phyloP scores from a whole-genome alignment of 768 basidiomycete genomes.

The Lentinus brumalis region DNA sequence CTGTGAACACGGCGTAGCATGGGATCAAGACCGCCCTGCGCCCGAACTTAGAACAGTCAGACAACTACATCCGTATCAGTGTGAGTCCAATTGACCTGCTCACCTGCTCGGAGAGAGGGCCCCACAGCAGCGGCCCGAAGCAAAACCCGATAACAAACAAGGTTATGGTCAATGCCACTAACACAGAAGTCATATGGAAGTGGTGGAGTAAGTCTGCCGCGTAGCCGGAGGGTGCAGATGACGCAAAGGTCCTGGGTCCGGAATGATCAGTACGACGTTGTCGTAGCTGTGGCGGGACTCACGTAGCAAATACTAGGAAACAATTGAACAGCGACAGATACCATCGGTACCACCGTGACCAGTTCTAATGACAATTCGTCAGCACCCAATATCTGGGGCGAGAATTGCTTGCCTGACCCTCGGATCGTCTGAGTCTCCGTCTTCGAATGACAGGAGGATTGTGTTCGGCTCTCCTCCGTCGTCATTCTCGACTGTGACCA shows the following conservation, averaged over 20 bases:
- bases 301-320: conserved; percentile 5
- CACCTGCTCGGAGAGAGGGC: conserved; percentile 43
- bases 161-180: conserved; percentile 44
- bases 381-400: no score
- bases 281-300: not conserved
- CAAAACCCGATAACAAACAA: conserved; percentile 47
- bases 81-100: not conserved
- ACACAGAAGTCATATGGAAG: conserved; percentile 50
- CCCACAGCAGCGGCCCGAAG: conserved; percentile 58
- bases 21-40: conserved; percentile 59
- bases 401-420: no score
- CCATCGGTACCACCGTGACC: no score
- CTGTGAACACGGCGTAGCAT: conserved; percentile 57
- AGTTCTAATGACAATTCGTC: no score
- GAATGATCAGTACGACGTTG: not conserved
- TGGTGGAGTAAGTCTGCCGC: conserved; percentile 42
- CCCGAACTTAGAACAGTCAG: conserved; percentile 43
- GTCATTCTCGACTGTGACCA: no score
- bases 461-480: no score
- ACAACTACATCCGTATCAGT: not conserved
- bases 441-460: no score
- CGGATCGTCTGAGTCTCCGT: no score
- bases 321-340: not conserved
- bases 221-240: conserved; percentile 54
- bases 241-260: conserved; percentile 48